Evolutionary conservation across 2,329 filamentous ascomycete genomes (phyloP).

Genomic region (Macrophomina tecta): DNA sequence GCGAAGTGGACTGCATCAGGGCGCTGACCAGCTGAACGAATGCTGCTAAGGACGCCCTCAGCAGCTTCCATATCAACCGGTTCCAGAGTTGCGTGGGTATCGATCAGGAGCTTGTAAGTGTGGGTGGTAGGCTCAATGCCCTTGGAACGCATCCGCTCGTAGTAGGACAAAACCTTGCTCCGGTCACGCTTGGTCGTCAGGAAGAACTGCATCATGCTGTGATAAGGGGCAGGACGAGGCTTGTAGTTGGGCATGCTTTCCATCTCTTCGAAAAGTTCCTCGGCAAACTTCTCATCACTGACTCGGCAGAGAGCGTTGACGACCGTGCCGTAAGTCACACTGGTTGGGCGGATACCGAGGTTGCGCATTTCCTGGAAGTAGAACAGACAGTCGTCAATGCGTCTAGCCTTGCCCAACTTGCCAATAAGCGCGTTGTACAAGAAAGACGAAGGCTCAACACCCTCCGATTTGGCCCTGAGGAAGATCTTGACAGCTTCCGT

Average conservation of each 20-base stretch:
- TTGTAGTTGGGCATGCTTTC: constrained; percentile 99
- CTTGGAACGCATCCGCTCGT: constrained; percentile 88
- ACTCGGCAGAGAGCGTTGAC: constrained; percentile 97
- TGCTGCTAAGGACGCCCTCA: constrained; percentile 79
- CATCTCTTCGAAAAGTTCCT: constrained; percentile 99
- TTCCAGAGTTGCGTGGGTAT: constrained; percentile 92
- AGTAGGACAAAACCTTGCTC: constrained; percentile 90
- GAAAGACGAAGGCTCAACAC: constrained; percentile 95
- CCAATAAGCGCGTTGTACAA: constrained; percentile 98
- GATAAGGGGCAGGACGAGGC: constrained; percentile 94
- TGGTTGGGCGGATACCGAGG: constrained; percentile 91
- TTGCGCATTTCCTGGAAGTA: constrained; percentile 98
- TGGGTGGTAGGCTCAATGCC: constrained; percentile 91
- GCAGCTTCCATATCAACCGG: constrained; percentile 88
- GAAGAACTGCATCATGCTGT: constrained; percentile 99
- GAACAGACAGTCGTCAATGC: constrained; percentile 96
- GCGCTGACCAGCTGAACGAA: constrained; percentile 73
- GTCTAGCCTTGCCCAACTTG: constrained; percentile 95
- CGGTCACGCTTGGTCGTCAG: constrained; percentile 96
- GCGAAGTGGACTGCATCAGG: constrained; percentile 96
- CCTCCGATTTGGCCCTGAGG: constrained; percentile 88
- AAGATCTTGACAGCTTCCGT: constrained; percentile 98
- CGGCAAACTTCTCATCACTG: constrained; percentile 95
- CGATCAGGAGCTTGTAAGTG: constrained; percentile 96
- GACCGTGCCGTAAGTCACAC: constrained; percentile 96